phyloP scores from a whole-genome alignment of 768 basidiomycete species.

The Boletus sensibilis region DNA sequence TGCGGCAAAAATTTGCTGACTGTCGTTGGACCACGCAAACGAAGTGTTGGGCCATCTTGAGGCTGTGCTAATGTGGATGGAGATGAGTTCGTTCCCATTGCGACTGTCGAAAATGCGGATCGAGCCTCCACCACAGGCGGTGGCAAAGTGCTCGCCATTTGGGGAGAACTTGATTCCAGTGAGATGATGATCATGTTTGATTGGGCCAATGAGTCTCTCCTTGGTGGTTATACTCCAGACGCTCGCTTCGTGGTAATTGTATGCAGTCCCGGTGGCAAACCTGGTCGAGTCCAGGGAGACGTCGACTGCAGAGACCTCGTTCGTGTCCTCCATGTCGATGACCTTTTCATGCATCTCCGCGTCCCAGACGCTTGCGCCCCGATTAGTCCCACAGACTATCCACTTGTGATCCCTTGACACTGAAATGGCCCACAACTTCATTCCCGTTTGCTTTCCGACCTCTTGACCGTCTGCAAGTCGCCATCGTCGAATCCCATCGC shows the following conservation, averaged over 20 bases:
- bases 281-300: neutral
- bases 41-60: too few relatives aligned
- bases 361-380: neutral
- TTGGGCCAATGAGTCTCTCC: neutral
- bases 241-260: neutral
- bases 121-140: too few relatives aligned
- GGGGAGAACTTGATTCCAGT: neutral
- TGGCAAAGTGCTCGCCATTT: neutral
- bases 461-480: neutral
- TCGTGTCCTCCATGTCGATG: neutral
- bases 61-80: too few relatives aligned
- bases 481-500: too few relatives aligned
- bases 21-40: neutral
- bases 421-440: neutral
- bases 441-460: too few relatives aligned
- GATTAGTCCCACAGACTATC: neutral
- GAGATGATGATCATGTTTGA: neutral
- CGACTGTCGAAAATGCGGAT: neutral
- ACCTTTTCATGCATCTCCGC: neutral
- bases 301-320: neutral
- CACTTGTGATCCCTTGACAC: neutral
- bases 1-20: neutral
- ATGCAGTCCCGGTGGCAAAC: neutral
- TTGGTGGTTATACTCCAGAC: neutral
- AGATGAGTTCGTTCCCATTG: neutral